Base-by-base conservation (phyloP, 192 early-diverging fungal genomes). In the Fimicolochytrium jonesii region DNA sequence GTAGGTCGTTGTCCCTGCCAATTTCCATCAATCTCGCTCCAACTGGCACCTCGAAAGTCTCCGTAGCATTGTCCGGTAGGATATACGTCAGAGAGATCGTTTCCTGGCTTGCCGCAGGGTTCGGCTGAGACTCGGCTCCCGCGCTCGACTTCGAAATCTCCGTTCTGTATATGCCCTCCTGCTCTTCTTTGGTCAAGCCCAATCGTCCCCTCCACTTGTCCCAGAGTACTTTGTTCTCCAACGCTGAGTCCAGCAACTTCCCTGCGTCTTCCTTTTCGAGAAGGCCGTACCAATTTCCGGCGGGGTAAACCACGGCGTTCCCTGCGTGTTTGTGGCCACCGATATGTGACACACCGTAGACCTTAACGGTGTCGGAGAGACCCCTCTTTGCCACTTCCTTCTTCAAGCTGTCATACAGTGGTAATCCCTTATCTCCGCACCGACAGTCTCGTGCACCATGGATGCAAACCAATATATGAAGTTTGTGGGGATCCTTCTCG, bases 281-380 rank as follows among this genome's bases (percentile, higher is more conserved):
- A 23, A 71, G 64, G 9, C 80, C 83, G 58, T 85, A 82, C 77
- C 78, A 85, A 49, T 85, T 77, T 0, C 78, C 78, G 2, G 55
- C 59, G 6, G 83, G 80, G 54, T 77, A 79, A 42, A 73, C 75
- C 66, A 82, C 82, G 10, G 72, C 73, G 57, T 85, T 85, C 7
- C 74, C 78, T 10, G 83, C 83, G 41, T 52, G 80, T 31, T 73
- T 73, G 61, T 85, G 83, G 17, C 83, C 83, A 26, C 83, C 83
- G 23, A 85, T 69, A 68, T 85, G 83, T n/a, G 75, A 79, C 30
- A 77, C 71, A 4, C 61, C 70, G 26, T 64, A 68, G 30, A 77
- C 65, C 32, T 53, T 11, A 20, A 67, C 31, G 11, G 25, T 13
- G 20, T 23, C 39, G n/a, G 32, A 35, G 13, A 73, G 64, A 36